Percentiles rank a stretch among this genome's conserved stretches.
Conservation (phyloP, 495 filamentous ascomycete genomes). For the Penicillium ucsense region DNA sequence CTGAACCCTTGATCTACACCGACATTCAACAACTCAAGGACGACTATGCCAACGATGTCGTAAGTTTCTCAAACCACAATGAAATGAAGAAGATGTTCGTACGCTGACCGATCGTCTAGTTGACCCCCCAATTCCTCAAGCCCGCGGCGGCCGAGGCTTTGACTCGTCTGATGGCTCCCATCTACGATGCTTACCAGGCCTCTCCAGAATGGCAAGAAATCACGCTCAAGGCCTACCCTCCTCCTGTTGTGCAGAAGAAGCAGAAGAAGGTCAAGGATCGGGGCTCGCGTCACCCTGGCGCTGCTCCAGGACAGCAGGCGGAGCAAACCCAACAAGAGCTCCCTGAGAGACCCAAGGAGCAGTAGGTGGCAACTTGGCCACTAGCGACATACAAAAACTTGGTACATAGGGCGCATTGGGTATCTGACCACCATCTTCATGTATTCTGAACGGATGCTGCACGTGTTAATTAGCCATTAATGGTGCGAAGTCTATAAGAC, state of each 20-base stretch:
- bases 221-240: slow-evolving; percentile 72
- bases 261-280: slow-evolving; percentile 74
- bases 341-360: slow-evolving; percentile 10
- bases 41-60: slow-evolving; percentile 73
- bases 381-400: too few relatives aligned
- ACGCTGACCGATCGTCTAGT: slow-evolving; percentile 33
- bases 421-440: too few relatives aligned
- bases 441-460: too few relatives aligned
- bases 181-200: slow-evolving; percentile 58
- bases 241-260: slow-evolving; percentile 53
- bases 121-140: slow-evolving; percentile 81
- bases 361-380: not conserved
- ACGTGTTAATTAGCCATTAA: too few relatives aligned
- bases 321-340: slow-evolving; percentile 9
- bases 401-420: too few relatives aligned
- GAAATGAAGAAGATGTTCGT: slow-evolving; percentile 59
- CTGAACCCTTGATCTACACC: slow-evolving; percentile 68
- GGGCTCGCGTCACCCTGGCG: slow-evolving; percentile 55
- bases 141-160: slow-evolving; percentile 61
- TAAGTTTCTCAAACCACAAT: slow-evolving; percentile 30
- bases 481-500: too few relatives aligned
- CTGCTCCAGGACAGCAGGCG: slow-evolving; percentile 14
- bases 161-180: slow-evolving; percentile 62
- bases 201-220: slow-evolving; percentile 75
- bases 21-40: slow-evolving; percentile 58